A percentile compares a stretch with the other conserved stretches of the same genome.
phyloP scores from a whole-genome alignment of 169 alveolate species.

The Cryptosporidium ryanae region DNA sequence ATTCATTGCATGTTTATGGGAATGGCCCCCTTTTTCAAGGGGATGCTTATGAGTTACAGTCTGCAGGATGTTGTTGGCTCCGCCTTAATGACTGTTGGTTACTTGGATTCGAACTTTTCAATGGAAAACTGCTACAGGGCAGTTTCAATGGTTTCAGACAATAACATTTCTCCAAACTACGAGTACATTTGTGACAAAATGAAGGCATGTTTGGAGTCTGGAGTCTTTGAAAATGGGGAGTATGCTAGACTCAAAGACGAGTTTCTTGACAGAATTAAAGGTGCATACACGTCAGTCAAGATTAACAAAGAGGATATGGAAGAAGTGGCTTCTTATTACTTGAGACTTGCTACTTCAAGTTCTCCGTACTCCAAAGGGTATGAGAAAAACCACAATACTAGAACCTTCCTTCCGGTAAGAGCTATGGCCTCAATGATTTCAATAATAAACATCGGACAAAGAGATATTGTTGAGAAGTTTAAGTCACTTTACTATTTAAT shows the following conservation, averaged over 20 bases:
- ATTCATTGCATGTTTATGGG: slow-evolving; percentile 57
- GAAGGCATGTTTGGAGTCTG: slow-evolving; percentile 5
- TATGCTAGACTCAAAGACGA: slow-evolving; percentile 18
- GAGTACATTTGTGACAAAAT: slow-evolving; percentile 32
- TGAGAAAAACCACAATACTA: not conserved
- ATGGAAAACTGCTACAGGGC: slow-evolving; percentile 55
- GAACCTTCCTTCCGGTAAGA: not conserved
- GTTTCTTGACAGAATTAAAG: slow-evolving; percentile 2
- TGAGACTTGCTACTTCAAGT: not conserved
- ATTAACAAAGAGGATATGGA: not conserved
- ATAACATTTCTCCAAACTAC: slow-evolving; percentile 43
- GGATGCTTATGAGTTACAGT: slow-evolving; percentile 42
- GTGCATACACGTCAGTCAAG: not conserved
- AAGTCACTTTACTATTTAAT: not conserved
- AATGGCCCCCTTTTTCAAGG: slow-evolving; percentile 49
- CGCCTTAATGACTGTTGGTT: slow-evolving; percentile 38
- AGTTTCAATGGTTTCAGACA: slow-evolving; percentile 52
- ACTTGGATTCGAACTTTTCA: slow-evolving; percentile 12
- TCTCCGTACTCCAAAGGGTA: slow-evolving; percentile 14
- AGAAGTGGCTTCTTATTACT: slow-evolving; percentile 1
- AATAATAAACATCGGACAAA: not conserved
- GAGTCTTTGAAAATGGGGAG: not conserved
- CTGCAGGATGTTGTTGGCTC: slow-evolving; percentile 57
- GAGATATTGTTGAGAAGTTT: not conserved
- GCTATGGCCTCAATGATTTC: not conserved